These are phyloP conservation scores for Sporothrix sp. DNA, from an alignment of 2,329 filamentous ascomycete species.

Conservation along the genomic window DNA sequence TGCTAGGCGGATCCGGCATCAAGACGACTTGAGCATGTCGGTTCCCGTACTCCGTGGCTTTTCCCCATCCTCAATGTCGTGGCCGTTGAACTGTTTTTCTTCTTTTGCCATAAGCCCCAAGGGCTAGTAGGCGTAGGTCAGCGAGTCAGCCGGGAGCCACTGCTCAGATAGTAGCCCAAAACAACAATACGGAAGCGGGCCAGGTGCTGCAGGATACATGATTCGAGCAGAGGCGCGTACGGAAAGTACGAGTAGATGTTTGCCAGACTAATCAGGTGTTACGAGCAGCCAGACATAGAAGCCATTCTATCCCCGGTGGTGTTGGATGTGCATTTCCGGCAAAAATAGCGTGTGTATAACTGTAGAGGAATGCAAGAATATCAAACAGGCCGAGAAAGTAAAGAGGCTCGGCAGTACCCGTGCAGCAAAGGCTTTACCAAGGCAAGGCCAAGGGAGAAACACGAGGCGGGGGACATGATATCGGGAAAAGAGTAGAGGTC, in stretches of 20 bases:
- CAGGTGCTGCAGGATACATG: not conserved
- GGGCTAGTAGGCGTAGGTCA: not conserved
- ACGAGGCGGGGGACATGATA: too few species aligned
- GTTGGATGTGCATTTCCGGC: slow-evolving; percentile 15
- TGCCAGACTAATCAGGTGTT: not conserved
- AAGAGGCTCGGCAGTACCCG: not conserved
- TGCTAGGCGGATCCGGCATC: not conserved
- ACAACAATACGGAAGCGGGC: not conserved
- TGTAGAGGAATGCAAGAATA: not conserved
- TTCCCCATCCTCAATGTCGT: not conserved
- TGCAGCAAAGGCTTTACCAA: not conserved
- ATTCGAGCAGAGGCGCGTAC: slow-evolving; percentile 1
- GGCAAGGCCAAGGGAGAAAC: too few species aligned
- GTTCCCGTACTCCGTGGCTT: slow-evolving; percentile 5
- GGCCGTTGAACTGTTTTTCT: not conserved
- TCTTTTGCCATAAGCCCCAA: not conserved
- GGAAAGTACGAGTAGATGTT: too few species aligned
- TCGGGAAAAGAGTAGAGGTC: too few species aligned
- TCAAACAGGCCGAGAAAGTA: not conserved
- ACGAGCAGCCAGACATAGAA: not conserved
- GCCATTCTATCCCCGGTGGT: not conserved
- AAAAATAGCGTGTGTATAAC: not conserved
- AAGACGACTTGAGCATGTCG: slow-evolving; percentile 3
- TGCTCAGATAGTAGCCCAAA: not conserved
- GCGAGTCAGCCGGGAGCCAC: too few species aligned